These are phyloP conservation scores for Penicillium lividum DNA, from an alignment of 495 filamentous ascomycete species.

Conservation along the genomic window DNA sequence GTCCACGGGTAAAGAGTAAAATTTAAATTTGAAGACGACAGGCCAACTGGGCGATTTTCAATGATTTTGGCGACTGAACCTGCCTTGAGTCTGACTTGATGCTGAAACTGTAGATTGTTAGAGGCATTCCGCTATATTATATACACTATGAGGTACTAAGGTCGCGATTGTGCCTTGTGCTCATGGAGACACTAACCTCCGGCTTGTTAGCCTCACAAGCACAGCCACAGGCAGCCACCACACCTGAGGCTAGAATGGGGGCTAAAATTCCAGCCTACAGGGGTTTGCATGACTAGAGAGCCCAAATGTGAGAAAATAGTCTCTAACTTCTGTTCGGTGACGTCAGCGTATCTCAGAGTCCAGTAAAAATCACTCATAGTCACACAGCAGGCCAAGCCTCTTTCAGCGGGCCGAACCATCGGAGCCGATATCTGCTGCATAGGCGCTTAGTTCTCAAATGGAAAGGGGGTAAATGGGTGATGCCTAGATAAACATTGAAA, in stretches of 20 bases:
- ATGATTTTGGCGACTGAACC: not conserved
- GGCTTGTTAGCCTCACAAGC: not conserved
- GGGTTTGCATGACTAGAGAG: not conserved
- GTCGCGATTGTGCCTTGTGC: not conserved
- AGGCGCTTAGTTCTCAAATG: not conserved
- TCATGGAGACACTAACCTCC: not conserved
- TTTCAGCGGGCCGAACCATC: not conserved
- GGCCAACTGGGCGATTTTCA: not conserved
- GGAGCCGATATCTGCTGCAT: not conserved
- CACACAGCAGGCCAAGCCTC: not conserved
- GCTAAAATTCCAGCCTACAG: not conserved
- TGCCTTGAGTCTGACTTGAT: not conserved
- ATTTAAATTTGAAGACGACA: too few relatives aligned
- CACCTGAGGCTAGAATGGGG: not conserved
- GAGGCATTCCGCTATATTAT: not conserved
- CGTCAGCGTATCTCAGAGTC: not conserved
- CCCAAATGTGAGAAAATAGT: not conserved
- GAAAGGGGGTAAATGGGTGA: not conserved
- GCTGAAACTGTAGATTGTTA: not conserved
- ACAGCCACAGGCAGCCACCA: conserved; percentile 1
- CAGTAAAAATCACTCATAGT: not conserved
- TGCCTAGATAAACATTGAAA: not conserved
- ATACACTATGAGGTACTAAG: not conserved
- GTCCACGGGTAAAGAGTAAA: not conserved
- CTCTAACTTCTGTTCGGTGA: not conserved